Percentiles rank a stretch among this genome's conserved stretches.
Conservation (phyloP, 1,284 basidiomycete species). For the Gymnopus androsaceus region DNA sequence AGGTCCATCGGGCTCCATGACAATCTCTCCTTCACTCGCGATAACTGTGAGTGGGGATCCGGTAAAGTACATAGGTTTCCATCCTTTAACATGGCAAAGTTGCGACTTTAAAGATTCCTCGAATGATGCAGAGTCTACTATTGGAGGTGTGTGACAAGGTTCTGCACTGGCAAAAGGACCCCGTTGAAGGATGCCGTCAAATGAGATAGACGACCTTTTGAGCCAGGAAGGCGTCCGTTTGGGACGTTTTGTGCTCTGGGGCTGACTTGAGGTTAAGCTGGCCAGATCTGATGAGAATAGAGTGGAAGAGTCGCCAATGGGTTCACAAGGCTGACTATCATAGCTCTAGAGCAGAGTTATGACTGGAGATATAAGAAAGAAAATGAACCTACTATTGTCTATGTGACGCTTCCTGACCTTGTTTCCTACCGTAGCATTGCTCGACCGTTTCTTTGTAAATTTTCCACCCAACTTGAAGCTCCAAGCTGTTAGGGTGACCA, state of each 20-base stretch:
- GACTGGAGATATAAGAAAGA: no score
- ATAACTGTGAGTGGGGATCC: neutral
- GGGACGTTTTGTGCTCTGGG: neutral
- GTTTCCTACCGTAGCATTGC: no score
- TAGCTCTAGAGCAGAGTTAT: no score
- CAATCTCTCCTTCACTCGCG: conserved; percentile 21
- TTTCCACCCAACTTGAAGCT: no score
- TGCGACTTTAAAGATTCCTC: neutral
- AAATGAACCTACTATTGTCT: no score
- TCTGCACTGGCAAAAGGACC: conserved; percentile 9
- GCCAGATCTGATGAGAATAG: no score
- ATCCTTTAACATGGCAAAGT: neutral
- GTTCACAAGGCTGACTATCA: no score
- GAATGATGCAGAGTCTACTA: neutral
- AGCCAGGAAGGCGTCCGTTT: neutral
- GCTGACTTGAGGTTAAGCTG: neutral
- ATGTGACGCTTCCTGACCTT: no score
- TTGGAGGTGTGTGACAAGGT: neutral
- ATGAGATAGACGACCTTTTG: neutral
- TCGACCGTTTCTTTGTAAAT: no score
- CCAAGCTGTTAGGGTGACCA: no score
- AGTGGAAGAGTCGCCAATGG: no score
- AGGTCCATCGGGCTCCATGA: no score
- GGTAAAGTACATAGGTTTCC: conserved; percentile 1
- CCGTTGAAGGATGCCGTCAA: neutral